These are phyloP conservation scores for Moesziomyces parantarcticus DNA, from an alignment of 1,284 basidiomycete genomes.

Conservation along the genomic window DNA sequence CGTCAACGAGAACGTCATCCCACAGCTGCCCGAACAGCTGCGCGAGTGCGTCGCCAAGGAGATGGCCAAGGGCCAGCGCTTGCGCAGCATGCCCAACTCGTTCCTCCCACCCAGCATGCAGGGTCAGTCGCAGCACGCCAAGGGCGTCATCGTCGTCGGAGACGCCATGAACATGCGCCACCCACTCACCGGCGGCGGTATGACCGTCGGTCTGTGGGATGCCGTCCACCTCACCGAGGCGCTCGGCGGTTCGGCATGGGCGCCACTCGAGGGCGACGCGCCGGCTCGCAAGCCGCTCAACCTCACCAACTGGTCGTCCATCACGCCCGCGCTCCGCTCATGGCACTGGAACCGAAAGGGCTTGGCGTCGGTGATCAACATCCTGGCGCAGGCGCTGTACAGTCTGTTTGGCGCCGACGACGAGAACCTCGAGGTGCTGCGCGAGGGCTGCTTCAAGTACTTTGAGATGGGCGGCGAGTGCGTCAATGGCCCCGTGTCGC, in stretches of 20 bases:
- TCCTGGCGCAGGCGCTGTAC: constrained; percentile 66
- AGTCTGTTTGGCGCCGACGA: constrained; percentile 70
- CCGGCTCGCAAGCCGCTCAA: constrained; percentile 29
- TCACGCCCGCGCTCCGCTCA: constrained; percentile 51
- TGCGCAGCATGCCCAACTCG: constrained; percentile 91
- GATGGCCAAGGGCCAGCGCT: constrained; percentile 54
- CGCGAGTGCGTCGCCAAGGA: constrained; percentile 49
- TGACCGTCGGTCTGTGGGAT: constrained; percentile 68
- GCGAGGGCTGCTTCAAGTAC: constrained; percentile 96
- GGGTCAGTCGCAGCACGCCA: constrained; percentile 72
- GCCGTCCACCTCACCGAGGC: constrained; percentile 60
- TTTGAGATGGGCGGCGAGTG: constrained; percentile 93
- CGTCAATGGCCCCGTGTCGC: constrained; percentile 81
- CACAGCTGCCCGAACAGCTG: constrained; percentile 60
- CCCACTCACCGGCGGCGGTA: constrained; percentile 85
- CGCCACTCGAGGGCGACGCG: constrained; percentile 27
- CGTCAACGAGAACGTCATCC: constrained; percentile 56
- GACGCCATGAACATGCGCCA: constrained; percentile 99
- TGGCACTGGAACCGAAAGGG: constrained; percentile 67
- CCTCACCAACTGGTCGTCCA: constrained; percentile 51
- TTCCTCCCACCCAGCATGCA: constrained; percentile 89
- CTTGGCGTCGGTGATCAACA: constrained; percentile 65
- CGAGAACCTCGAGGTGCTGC: constrained; percentile 81
- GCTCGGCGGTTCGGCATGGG: constrained; percentile 58
- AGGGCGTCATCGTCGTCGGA: constrained; percentile 87